phyloP scores from a whole-genome alignment of 129 eudicot species.

The Lonicera japonica region DNA sequence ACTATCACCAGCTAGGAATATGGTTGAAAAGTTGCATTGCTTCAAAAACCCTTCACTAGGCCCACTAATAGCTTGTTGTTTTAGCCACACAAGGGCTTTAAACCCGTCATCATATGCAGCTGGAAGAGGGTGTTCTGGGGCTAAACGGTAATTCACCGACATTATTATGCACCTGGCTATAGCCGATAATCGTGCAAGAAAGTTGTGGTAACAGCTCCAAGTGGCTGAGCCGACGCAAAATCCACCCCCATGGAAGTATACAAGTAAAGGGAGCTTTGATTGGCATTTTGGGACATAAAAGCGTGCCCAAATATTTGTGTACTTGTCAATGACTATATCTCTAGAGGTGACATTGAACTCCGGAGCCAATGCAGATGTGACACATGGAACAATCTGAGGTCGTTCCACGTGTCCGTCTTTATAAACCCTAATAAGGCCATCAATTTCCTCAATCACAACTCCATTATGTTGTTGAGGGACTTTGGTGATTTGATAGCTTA shows the following conservation, averaged over 20 bases:
- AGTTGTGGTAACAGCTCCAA: slow-evolving; percentile 88
- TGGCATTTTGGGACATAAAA: slow-evolving; percentile 55
- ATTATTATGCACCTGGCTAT: slow-evolving; percentile 42
- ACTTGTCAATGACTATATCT: slow-evolving; percentile 51
- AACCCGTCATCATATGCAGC: slow-evolving; percentile 81
- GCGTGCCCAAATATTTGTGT: slow-evolving; percentile 70
- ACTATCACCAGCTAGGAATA: slow-evolving; percentile 72
- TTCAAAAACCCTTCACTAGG: slow-evolving; percentile 35
- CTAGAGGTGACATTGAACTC: slow-evolving; percentile 41
- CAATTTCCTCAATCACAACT: slow-evolving; percentile 45
- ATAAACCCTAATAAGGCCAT: slow-evolving; percentile 60
- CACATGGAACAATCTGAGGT: slow-evolving; percentile 46
- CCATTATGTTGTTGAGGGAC: slow-evolving; percentile 29
- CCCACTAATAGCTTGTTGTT: slow-evolving; percentile 32
- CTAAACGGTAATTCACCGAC: slow-evolving; percentile 76
- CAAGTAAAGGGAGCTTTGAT: slow-evolving; percentile 41
- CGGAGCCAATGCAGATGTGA: slow-evolving; percentile 28
- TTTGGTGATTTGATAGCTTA: slow-evolving; percentile 30
- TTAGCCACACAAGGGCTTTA: slow-evolving; percentile 45
- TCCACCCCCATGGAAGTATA: slow-evolving; percentile 94
- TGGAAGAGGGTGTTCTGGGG: slow-evolving; percentile 90
- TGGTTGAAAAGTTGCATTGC: slow-evolving; percentile 42
- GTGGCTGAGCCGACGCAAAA: slow-evolving; percentile 91
- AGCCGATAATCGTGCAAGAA: slow-evolving; percentile 45
- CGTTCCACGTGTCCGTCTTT: slow-evolving; percentile 76